Percentiles rank a stretch among this genome's conserved stretches.
These are phyloP conservation scores for Leccinum proliferum DNA, from an alignment of 1,284 basidiomycete genomes.

Conservation along the genomic window DNA sequence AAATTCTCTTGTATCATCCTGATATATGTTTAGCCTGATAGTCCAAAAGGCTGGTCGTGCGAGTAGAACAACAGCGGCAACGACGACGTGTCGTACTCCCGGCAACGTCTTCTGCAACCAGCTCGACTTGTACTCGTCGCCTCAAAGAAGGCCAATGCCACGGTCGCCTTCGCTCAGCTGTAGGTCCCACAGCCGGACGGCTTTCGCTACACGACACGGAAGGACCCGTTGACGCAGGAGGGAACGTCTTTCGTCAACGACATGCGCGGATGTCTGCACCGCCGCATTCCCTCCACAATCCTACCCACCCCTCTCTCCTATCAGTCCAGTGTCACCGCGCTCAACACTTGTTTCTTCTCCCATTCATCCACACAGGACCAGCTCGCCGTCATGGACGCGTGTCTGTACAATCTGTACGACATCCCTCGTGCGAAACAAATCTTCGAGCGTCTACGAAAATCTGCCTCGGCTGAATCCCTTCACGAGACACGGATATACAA, in stretches of 20 bases:
- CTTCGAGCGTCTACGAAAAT: slow-evolving; percentile 52
- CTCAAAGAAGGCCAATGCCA: slow-evolving; percentile 50
- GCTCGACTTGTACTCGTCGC: slow-evolving; percentile 59
- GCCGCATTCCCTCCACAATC: slow-evolving; percentile 45
- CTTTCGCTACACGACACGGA: slow-evolving; percentile 31
- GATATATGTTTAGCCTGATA: no score
- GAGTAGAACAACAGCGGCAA: slow-evolving; percentile 4
- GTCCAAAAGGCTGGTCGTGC: neutral
- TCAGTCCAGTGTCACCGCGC: slow-evolving; percentile 30
- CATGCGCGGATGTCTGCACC: slow-evolving; percentile 46
- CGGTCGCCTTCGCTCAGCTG: slow-evolving; percentile 38
- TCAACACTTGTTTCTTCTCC: slow-evolving; percentile 56
- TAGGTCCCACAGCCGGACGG: slow-evolving; percentile 33
- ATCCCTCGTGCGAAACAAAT: slow-evolving; percentile 65
- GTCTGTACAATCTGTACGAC: slow-evolving; percentile 67
- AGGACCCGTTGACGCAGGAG: slow-evolving; percentile 19
- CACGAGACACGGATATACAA: slow-evolving; percentile 43
- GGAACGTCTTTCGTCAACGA: slow-evolving; percentile 22
- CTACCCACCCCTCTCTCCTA: slow-evolving; percentile 58
- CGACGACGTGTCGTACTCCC: slow-evolving; percentile 45
- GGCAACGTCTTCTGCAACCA: slow-evolving; percentile 61
- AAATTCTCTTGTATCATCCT: no score
- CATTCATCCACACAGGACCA: slow-evolving; percentile 63
- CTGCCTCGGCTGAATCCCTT: slow-evolving; percentile 27
- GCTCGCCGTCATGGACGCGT: slow-evolving; percentile 74